phyloP scores from a whole-genome alignment of 1,139 yeast species.

The Barnettozyma hawaiiensis region DNA sequence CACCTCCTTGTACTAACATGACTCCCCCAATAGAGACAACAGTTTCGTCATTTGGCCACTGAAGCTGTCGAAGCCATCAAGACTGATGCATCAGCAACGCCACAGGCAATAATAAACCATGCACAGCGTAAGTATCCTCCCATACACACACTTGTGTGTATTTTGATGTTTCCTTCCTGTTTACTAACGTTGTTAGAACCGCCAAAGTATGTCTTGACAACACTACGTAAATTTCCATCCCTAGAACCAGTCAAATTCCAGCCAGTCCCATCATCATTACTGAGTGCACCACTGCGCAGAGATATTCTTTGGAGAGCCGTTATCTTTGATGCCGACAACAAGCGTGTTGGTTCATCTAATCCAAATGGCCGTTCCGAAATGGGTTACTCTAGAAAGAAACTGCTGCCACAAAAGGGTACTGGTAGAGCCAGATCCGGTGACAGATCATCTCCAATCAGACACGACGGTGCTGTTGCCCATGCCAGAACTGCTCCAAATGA shows the following conservation, averaged over 20 bases:
- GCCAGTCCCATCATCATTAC: conserved; percentile 65
- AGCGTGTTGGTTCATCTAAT: conserved; percentile 84
- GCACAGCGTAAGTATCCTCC: conserved; percentile 17
- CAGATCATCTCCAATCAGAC: conserved; percentile 88
- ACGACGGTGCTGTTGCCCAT: conserved; percentile 85
- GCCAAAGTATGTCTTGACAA: conserved; percentile 73
- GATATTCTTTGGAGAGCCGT: conserved; percentile 94
- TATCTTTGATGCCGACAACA: conserved; percentile 82
- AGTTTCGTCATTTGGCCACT: conserved; percentile 20
- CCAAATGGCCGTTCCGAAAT: conserved; percentile 83
- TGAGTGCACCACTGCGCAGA: conserved; percentile 76
- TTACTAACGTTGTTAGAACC: conserved; percentile 35
- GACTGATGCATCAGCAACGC: conserved; percentile 3
- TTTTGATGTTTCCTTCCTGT: not conserved
- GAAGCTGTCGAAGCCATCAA: conserved; percentile 11
- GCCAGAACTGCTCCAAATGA: conserved; percentile 91
- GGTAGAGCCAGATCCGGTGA: conserved; percentile 97
- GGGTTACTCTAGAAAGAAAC: conserved; percentile 78
- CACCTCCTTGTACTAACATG: not conserved
- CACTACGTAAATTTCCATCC: conserved; percentile 81
- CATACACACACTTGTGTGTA: too few species aligned
- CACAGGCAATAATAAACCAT: conserved; percentile 12
- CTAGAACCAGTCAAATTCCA: conserved; percentile 74
- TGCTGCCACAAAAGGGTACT: conserved; percentile 86
- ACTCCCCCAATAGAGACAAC: conserved; percentile 13